Base-by-base conservation (phyloP, 495 filamentous ascomycete genomes). In the Pyrenula aspistea region DNA sequence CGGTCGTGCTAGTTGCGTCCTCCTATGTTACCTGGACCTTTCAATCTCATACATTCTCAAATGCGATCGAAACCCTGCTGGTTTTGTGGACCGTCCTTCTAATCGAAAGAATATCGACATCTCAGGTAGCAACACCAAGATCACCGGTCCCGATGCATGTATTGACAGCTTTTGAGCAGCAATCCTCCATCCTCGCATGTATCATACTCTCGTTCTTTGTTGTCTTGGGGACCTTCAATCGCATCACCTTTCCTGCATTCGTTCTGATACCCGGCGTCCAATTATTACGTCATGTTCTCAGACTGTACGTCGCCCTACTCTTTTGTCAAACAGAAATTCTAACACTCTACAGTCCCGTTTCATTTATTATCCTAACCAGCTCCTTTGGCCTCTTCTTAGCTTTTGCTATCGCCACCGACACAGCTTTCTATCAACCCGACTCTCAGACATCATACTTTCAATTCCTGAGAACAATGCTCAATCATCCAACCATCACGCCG, bases 1-100 rank as follows among this genome's bases (percentile, higher is more conserved):
- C 88, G 20, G 73, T 93, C 47, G 74, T 91, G 25, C 72, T 97
- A 53, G 83, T 95, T 53, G 91, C 91, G 49, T 97, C 93, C 15
- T 94, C 88, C 22, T 98, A 97, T 71, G 92, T 96, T 61, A 97
- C 93, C 52, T 97, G 93, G 94, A 96, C 94, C 49, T 95, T 88
- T 73, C 93, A 98, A 73, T 95, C 88, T 49, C 93, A 98, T 74
- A 97, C 94, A 31, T 97, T 98, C 71, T 97, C 93, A 66, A 98
- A 98, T 70, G 90, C 90, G 54, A 81, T 96, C 62, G 93, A 98
- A 72, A 96, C 93, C 1, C 75, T 98, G 62, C 77, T 88, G 25
- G 91, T 98, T 19, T 77, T 84, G 53, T 97, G 94, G 93, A 86
- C 86, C 59, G 65, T 98, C 69, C 90, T 96, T 53, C 74, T 97